Evolutionary conservation across 768 basidiomycete genomes (phyloP).

Genomic region (Lactarius akahatsu): DNA sequence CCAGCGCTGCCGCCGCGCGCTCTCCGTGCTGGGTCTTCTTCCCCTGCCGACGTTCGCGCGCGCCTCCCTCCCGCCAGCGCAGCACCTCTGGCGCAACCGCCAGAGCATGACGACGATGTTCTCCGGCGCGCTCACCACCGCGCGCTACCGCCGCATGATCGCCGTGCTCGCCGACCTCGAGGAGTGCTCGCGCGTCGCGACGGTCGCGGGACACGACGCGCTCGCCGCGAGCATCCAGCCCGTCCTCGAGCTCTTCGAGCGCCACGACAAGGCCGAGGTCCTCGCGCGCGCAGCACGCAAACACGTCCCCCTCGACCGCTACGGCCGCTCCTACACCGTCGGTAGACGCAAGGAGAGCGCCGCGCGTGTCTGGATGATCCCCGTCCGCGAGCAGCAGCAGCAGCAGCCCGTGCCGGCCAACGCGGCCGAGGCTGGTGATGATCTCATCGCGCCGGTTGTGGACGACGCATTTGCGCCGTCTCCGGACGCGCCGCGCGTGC

Average conservation of each 20-base stretch:
- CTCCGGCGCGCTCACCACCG: slow-evolving; percentile 58
- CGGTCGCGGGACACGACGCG: slow-evolving; percentile 55
- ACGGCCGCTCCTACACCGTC: slow-evolving; percentile 81
- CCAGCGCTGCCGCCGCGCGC: slow-evolving; percentile 51
- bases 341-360: slow-evolving; percentile 88
- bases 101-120: slow-evolving; percentile 58
- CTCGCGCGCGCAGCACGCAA: slow-evolving; percentile 53
- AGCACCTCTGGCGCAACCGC: slow-evolving; percentile 68
- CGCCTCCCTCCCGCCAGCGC: slow-evolving; percentile 54
- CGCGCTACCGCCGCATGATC: slow-evolving; percentile 67
- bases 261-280: slow-evolving; percentile 53
- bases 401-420: too few species aligned
- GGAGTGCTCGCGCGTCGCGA: slow-evolving; percentile 58
- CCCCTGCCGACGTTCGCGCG: slow-evolving; percentile 76
- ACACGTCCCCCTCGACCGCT: slow-evolving; percentile 61
- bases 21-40: slow-evolving; percentile 65
- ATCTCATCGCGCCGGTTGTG: slow-evolving; percentile 17
- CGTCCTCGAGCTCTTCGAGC: slow-evolving; percentile 64
- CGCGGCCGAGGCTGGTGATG: background rate
- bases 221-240: slow-evolving; percentile 50
- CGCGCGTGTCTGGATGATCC: slow-evolving; percentile 93
- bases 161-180: slow-evolving; percentile 65
- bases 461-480: slow-evolving; percentile 23
- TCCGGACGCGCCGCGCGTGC: slow-evolving; percentile 27
- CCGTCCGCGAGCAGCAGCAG: slow-evolving; percentile 40